Evolutionary conservation across 106 monocot genomes (phyloP).

Genomic region (Allium sativum): DNA sequence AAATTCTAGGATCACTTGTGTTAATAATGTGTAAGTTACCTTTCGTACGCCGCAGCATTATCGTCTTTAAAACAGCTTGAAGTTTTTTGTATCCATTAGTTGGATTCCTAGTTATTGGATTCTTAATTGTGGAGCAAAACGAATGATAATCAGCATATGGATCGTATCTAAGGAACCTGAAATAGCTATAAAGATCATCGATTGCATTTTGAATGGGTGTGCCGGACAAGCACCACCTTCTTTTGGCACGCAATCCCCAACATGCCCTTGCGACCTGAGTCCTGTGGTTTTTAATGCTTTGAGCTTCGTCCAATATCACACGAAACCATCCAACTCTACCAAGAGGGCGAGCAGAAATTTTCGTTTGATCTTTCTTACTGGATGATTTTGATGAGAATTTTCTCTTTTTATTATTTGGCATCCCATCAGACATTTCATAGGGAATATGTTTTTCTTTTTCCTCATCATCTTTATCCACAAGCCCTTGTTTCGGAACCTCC

Average conservation of each 20-base stretch:
- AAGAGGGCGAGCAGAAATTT: slow-evolving; percentile 51
- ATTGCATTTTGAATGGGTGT: slow-evolving; percentile 95
- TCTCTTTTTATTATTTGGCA: slow-evolving; percentile 40
- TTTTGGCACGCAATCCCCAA: slow-evolving; percentile 90
- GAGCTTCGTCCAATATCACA: slow-evolving; percentile 92
- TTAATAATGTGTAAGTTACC: slow-evolving; percentile 19
- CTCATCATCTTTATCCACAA: slow-evolving; percentile 56
- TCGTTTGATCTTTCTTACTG: slow-evolving; percentile 16
- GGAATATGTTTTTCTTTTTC: slow-evolving; percentile 33
- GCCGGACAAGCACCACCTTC: slow-evolving; percentile 96
- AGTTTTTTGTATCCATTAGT: slow-evolving; percentile 75
- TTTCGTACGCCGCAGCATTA: slow-evolving; percentile 95
- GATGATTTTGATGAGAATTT: slow-evolving; percentile 22
- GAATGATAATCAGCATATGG: slow-evolving; percentile 65
- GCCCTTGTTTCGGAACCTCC: slow-evolving; percentile 72
- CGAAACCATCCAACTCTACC: slow-evolving; percentile 85
- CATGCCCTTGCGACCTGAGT: slow-evolving; percentile 95
- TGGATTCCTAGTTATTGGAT: slow-evolving; percentile 62
- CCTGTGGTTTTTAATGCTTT: slow-evolving; percentile 87
- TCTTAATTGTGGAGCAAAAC: slow-evolving; percentile 65
- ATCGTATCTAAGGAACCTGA: slow-evolving; percentile 87
- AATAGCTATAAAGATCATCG: slow-evolving; percentile 97
- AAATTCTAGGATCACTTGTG: too few relatives aligned
- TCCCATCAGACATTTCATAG: background rate
- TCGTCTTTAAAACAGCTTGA: slow-evolving; percentile 74